Conservation (phyloP, 108 stramenopile genomes). For the Pelagomonas calceolata region DNA sequence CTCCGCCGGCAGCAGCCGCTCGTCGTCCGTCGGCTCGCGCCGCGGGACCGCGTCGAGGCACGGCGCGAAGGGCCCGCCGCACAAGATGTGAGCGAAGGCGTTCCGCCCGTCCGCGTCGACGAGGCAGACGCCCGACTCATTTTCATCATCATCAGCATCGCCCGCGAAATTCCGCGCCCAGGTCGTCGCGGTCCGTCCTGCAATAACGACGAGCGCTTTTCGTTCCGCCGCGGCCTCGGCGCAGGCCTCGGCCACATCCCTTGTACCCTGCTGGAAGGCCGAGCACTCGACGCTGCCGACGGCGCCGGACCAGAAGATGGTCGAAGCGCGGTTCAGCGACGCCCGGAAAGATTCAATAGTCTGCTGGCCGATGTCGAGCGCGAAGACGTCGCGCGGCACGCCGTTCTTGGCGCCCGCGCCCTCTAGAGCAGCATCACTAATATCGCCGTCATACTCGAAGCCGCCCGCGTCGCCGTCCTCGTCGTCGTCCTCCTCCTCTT, state of each 20-base stretch:
- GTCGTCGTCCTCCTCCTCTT: background rate
- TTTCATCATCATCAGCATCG: background rate
- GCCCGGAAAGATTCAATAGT: background rate
- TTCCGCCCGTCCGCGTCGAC: background rate
- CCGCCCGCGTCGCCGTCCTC: background rate
- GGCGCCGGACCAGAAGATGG: background rate
- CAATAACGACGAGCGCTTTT: background rate
- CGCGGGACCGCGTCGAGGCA: background rate
- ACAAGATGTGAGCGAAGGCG: background rate
- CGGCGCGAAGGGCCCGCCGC: background rate
- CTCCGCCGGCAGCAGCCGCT: background rate
- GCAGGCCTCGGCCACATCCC: background rate
- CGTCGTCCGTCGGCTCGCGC: background rate
- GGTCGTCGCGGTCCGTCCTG: background rate
- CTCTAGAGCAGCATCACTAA: background rate
- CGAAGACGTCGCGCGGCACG: background rate
- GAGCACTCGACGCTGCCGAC: background rate
- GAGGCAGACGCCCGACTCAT: background rate
- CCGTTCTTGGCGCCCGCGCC: too few relatives aligned
- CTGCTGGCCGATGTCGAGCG: background rate
- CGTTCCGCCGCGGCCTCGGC: background rate
- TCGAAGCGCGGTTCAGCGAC: background rate
- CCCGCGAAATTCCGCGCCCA: background rate
- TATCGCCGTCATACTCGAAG: background rate
- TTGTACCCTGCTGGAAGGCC: background rate